These are phyloP conservation scores for Pichia sp. DNA, from an alignment of 1,139 yeast genomes.

Conservation along the genomic window DNA sequence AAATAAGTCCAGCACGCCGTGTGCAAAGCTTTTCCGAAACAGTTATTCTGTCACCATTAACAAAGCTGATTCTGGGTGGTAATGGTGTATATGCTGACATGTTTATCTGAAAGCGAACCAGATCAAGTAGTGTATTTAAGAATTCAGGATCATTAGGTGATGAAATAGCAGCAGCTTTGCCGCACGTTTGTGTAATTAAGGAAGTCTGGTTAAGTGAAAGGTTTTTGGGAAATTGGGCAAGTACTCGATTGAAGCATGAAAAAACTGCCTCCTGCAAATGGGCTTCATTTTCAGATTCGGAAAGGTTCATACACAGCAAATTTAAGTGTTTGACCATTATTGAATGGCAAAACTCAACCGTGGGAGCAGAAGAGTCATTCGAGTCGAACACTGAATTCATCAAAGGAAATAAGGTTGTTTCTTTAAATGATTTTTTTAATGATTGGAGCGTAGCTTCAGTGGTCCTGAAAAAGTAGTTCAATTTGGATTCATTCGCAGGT, in stretches of 20 bases:
- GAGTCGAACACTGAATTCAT: conserved; percentile 39
- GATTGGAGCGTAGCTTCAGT: conserved; percentile 49
- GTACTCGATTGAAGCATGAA: conserved; percentile 7
- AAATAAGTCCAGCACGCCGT: conserved; percentile 42
- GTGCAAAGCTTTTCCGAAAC: conserved; percentile 8
- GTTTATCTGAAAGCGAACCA: conserved; percentile 8
- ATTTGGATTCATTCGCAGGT: conserved; percentile 44
- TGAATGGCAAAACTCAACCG: conserved; percentile 63
- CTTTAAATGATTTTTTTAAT: conserved; percentile 6
- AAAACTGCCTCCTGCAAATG: conserved; percentile 12
- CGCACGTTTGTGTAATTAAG: conserved; percentile 9
- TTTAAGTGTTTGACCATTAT: conserved; percentile 45
- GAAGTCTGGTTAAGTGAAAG: conserved; percentile 50
- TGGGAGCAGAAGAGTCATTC: conserved; percentile 29
- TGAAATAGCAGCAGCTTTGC: background rate
- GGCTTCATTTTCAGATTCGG: conserved; percentile 18
- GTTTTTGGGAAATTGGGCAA: conserved; percentile 53
- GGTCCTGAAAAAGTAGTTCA: conserved; percentile 52
- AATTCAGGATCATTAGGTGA: background rate
- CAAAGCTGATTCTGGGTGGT: conserved; percentile 23
- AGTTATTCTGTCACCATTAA: conserved; percentile 41
- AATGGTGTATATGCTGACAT: conserved; percentile 16
- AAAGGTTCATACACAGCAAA: background rate
- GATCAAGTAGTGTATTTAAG: conserved; percentile 9
- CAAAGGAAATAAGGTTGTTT: conserved; percentile 38